Evolutionary conservation across 192 early-diverging fungal genomes (phyloP), one percentile per base, ranked within the genome.

Genomic region (Backusella sp.): DNA sequence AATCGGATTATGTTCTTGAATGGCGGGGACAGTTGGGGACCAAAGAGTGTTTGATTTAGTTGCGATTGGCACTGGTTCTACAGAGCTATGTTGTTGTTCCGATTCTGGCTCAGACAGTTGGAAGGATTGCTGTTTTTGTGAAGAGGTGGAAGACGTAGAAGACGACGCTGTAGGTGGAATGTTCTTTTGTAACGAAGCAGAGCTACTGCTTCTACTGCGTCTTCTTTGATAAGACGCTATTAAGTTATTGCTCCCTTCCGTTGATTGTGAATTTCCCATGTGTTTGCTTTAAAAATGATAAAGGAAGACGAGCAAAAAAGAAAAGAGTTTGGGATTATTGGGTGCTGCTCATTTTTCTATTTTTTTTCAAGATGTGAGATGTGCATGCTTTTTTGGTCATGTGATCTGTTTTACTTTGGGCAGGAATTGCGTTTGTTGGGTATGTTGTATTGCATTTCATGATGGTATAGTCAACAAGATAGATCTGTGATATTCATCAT

Each of bases 181-280:
- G 23, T 11, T 62, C 21, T 62, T 62, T 28, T 62, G 56, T 28
- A 62, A 62, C 9, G 56, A 62, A 11, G 56, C 23, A 2, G 56
- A 62, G 26, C 56, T 62, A 37, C n/a, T 36, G 19, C 34, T 68
- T 35, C 32, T 68, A 39, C 68, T 69, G 9, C 68, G 34, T 23
- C 41, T 44, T 71, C 42, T 41, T 49, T 71, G 70, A 44, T 70
- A 42, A 5, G 36, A 42, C n/a, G 39, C 14, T 30, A 46, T 28
- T 44, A 32, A n/a, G 23, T 46, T 44, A 71, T 30, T 71, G 26
- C 23, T 28, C 28, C 70, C 70, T 71, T 71, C 70, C 2, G 70
- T 49, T 49, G 70, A 71, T 46, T 71, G 41, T 19, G 70, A 44
- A 30, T 71, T 71, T 49, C 70, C 70, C 70, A 71, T 71, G 15